Evolutionary conservation across 441 rosid genomes (phyloP).

Genomic region (Geranium incanum): DNA sequence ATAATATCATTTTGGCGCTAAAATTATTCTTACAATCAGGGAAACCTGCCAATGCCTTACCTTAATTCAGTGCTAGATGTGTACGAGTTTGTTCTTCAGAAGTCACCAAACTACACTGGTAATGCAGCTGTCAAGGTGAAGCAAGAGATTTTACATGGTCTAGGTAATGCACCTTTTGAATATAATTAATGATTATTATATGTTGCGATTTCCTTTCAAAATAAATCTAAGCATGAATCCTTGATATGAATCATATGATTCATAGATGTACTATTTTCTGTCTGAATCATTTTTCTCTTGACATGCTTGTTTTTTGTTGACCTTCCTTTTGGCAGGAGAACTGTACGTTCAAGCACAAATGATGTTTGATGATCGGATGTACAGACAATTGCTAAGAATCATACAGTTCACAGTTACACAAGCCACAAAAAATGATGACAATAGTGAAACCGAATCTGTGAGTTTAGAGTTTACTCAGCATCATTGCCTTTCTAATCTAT

Average conservation of each 20-base stretch:
- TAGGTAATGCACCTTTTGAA: conserved; percentile 47
- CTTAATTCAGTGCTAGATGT: conserved; percentile 73
- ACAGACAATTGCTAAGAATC: conserved; percentile 66
- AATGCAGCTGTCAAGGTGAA: conserved; percentile 69
- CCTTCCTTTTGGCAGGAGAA: conserved; percentile 57
- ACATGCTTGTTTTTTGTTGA: conserved; percentile 21
- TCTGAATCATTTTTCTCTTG: background rate
- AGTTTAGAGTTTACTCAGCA: conserved; percentile 28
- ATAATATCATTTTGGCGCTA: conserved; percentile 12
- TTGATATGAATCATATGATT: background rate
- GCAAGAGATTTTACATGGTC: conserved; percentile 87
- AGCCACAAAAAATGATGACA: conserved; percentile 45
- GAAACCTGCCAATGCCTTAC: conserved; percentile 73
- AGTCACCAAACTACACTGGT: conserved; percentile 50
- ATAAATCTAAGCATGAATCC: background rate
- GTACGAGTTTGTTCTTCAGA: conserved; percentile 72
- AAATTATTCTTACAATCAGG: conserved; percentile 39
- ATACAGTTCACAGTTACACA: conserved; percentile 63
- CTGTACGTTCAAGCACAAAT: conserved; percentile 68
- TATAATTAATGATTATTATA: background rate
- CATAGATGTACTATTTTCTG: conserved; percentile 1
- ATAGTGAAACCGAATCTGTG: conserved; percentile 73
- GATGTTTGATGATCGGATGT: conserved; percentile 82
- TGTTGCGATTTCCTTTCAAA: background rate
- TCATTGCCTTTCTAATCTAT: conserved; percentile 4